Base-by-base conservation (phyloP, 495 filamentous ascomycete species). In the Polyplosphaeria fusca region DNA sequence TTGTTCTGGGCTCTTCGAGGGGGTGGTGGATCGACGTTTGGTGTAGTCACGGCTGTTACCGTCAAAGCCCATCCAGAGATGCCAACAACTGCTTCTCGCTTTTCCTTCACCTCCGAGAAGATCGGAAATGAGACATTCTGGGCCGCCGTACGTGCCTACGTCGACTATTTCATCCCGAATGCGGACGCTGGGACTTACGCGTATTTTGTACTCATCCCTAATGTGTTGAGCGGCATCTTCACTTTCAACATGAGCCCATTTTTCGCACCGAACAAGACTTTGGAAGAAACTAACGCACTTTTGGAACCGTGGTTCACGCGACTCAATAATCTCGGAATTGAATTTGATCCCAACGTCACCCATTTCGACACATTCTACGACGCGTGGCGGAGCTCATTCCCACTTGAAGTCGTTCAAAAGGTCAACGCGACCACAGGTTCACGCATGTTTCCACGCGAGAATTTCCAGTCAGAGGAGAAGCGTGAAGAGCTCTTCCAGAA, bases 101-200 rank as follows among this genome's bases (percentile, higher is more conserved):
- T 62, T 39, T 47, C 46, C 2, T 62, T 62, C 52, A 63, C 41
- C 4, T 52, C 52, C n/a, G 24, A 20, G 26, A 37, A 43, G 5
- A 50, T 58, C n/a, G 59, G 59, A 7, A 56, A 57, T 37, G 52
- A 56, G 26, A 62, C 59, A n/a, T 62, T 62, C 53, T 62, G 59
- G 59, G 41, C 45, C 4, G 59, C 46, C 14, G 37, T 62, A 13
- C 59, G 59, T 5, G 25, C 59, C 5, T 62, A 62, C 20, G 47
- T 62, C 22, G 53, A 62, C 39, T 52, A 51, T 41, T 62, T 62
- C 22, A 48, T 57, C 16, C 45, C 53, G 0, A 57, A 62, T 24
- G 52, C 59, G 18, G 53, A 62, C 25, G 59, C 59, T 22, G 59
- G 59, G 4, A 58, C 53, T 13, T 62, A 62, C 25, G 22, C 59